Evolutionary conservation across 106 monocot species (phyloP), one percentile per base, ranked within the genome.

Genomic region (Phalaenopsis equestris): DNA sequence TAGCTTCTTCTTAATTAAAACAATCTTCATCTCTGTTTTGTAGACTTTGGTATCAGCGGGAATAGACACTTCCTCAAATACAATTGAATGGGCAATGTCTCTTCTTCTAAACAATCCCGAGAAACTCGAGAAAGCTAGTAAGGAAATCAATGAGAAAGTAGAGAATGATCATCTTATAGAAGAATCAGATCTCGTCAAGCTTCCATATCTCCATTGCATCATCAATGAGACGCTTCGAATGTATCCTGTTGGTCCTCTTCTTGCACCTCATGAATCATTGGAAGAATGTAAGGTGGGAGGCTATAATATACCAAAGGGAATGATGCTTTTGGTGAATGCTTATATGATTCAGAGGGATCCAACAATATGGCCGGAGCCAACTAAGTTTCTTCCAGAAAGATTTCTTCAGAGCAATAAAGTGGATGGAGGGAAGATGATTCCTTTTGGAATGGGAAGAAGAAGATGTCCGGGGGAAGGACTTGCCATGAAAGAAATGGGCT

Each of bases 311-410:
- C 83, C 84, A 1, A 49, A 42, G 0, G 81, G 87, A 7, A 90
- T 80, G 24, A 86, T 87, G 72, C 73, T 87, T 6, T 43, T 90
- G 36, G 85, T 86, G 24, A 85, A 87, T 3, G 87, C 65, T 14
- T 87, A 81, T 39, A 55, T 78, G 42, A 87, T 90, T 16, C 90
- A 90, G 16, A 67, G 90, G 72, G 90, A 90, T 46, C 90, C 90
- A 0, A 23, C 49, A 0, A 3, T 79, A 4, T 87, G 90, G 90
- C 38, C 72, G 4, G 79, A 90, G 4, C 83, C 90, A 5, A 41
- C 24, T 8, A 72, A 80, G 76, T 90, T 90, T 61, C 72, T 55
- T 73, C 90, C 90, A 0, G 90, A 87, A 47, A 87, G 90, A 30
- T 90, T 87, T 48, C 21, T 30, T 4, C 24, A 10, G 21, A 24